phyloP scores from a whole-genome alignment of 2,329 filamentous ascomycete species.

The Ustulina deusta region DNA sequence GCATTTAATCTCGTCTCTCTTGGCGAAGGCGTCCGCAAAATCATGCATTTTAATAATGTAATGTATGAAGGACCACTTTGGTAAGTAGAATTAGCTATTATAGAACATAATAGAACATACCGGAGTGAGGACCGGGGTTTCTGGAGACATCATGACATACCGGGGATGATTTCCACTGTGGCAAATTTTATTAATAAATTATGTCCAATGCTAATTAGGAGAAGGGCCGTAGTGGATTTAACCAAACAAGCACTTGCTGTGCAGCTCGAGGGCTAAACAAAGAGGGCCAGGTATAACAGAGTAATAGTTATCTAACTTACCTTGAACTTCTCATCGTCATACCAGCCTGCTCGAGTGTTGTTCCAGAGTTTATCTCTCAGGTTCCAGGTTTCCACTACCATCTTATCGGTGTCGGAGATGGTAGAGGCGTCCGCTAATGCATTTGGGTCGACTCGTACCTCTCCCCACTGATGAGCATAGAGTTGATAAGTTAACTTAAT shows the following conservation, averaged over 20 bases:
- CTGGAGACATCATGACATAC: conserved; percentile 6
- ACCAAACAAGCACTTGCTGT: neutral
- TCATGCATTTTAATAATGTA: neutral
- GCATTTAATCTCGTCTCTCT: conserved; percentile 7
- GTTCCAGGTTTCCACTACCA: conserved; percentile 2
- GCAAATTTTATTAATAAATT: neutral
- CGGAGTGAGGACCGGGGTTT: neutral
- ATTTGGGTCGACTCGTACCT: neutral
- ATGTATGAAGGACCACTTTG: neutral
- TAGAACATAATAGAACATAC: neutral
- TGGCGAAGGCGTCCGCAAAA: conserved; percentile 2
- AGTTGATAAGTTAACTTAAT: neutral
- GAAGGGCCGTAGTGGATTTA: neutral
- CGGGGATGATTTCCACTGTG: conserved; percentile 17
- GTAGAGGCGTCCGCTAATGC: neutral
- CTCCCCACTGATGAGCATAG: neutral
- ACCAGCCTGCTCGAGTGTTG: conserved; percentile 4
- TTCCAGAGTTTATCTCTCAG: conserved; percentile 4
- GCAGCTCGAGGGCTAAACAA: too few species aligned
- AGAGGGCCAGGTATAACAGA: neutral
- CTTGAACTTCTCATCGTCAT: conserved; percentile 1
- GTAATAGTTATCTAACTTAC: neutral
- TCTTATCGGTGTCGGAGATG: neutral
- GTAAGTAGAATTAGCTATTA: neutral
- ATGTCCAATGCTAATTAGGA: neutral